A percentile compares a stretch with the other conserved stretches of the same genome.
Evolutionary conservation across 1,284 basidiomycete species (phyloP).

Genomic region (Meripilus lineatus): DNA sequence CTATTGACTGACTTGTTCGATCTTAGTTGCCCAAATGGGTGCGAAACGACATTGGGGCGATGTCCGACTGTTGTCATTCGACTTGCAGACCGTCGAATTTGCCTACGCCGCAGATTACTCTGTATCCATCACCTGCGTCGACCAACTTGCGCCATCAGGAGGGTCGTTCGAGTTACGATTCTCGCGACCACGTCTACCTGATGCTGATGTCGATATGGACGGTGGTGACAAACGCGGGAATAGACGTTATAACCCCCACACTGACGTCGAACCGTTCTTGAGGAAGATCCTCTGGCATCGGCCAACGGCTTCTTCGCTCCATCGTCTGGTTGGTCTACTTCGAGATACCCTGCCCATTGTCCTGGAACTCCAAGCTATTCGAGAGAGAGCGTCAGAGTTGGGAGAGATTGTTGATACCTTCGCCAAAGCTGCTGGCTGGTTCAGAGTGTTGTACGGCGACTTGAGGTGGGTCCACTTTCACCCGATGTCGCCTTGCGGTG

Average conservation of each 20-base stretch:
- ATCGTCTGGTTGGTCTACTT: slow-evolving; percentile 59
- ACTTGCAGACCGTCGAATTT: slow-evolving; percentile 86
- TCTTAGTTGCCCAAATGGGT: slow-evolving; percentile 74
- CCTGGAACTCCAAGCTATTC: slow-evolving; percentile 61
- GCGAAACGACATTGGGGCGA: slow-evolving; percentile 66
- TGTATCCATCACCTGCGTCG: slow-evolving; percentile 69
- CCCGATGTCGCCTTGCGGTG: neutral
- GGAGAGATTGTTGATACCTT: slow-evolving; percentile 56
- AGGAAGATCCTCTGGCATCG: slow-evolving; percentile 60
- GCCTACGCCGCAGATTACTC: slow-evolving; percentile 70
- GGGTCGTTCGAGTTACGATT: slow-evolving; percentile 72
- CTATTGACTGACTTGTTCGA: slow-evolving; percentile 2
- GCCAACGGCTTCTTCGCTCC: slow-evolving; percentile 54
- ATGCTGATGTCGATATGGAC: slow-evolving; percentile 16
- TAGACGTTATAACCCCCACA: slow-evolving; percentile 55
- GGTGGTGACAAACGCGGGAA: slow-evolving; percentile 8
- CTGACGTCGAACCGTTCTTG: slow-evolving; percentile 68
- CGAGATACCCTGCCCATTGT: slow-evolving; percentile 73
- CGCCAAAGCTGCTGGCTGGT: slow-evolving; percentile 78
- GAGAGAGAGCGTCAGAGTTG: slow-evolving; percentile 30
- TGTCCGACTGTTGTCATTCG: slow-evolving; percentile 78
- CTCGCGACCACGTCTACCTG: slow-evolving; percentile 45
- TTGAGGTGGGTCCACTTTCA: slow-evolving; percentile 39
- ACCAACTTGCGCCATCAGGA: slow-evolving; percentile 53
- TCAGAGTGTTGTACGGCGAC: slow-evolving; percentile 66